Evolutionary conservation across 495 filamentous ascomycete genomes (phyloP), one percentile per base, ranked within the genome.

Genomic region (Evernia prunastri): DNA sequence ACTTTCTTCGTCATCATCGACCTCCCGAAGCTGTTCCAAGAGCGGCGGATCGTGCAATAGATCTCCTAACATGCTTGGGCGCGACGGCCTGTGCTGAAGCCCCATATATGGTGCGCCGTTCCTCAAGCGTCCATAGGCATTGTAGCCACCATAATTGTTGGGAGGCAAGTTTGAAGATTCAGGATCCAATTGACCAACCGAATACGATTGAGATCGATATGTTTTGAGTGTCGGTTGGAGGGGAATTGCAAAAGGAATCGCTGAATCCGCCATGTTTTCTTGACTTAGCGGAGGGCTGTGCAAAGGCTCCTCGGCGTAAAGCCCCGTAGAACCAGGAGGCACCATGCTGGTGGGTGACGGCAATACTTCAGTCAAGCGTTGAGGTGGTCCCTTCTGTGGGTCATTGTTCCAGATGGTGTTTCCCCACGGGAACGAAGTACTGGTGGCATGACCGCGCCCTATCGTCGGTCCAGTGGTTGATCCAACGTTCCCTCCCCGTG

Each of bases 201-300:
- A 97, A 73, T 97, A 97, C 8, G 94, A 98, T 76, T 96, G 90
- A 18, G 94, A 98, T 37, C 94, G 88, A 70, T 95, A 95, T 3
- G 89, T 93, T 71, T 96, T 94, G 13, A 88, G 89, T 1, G 91
- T 94, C 6, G 92, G 92, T 65, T 96, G 90, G 18, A 97, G 78
- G 5, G 92, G 92, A 64, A 96, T 96, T 9, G 89, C 83, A 65
- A 97, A 95, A 18, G 92, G 92, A 63, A 96, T 90, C 20, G 76
- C 70, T 8, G 81, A 75, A 63, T 90, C 88, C 11, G 84, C 79
- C 49, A 79, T 75, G 49, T 77, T 78, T 5, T 81, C 81, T 43
- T 80, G 77, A 66, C 68, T 64, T 63, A 79, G 77, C 29, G 83
- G 78, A 10, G 84, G 82, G 61, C 84, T 84, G 51, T 81, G 71